phyloP scores from a whole-genome alignment of 164 flowering plant species.

The Chloranthus sessilifolius region DNA sequence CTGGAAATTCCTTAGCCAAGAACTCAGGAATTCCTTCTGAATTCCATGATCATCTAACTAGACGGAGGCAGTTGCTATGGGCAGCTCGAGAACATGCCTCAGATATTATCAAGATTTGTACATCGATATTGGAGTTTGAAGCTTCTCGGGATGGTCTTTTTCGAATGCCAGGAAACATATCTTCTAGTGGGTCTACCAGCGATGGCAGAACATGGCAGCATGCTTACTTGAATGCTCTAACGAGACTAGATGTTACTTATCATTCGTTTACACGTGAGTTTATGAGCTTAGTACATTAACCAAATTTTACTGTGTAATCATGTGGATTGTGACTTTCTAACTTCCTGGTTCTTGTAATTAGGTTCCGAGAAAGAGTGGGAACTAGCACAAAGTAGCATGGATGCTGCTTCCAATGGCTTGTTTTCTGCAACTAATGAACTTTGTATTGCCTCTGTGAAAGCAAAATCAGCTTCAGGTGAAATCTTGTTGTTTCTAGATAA shows the following conservation, averaged over 20 bases:
- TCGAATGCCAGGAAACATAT: slow-evolving; percentile 37
- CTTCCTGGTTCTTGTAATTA: slow-evolving; percentile 16
- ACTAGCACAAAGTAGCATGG: slow-evolving; percentile 73
- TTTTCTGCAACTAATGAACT: slow-evolving; percentile 77
- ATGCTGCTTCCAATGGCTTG: slow-evolving; percentile 69
- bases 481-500: background rate
- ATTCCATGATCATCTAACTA: slow-evolving; percentile 78
- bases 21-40: slow-evolving; percentile 81
- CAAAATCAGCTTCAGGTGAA: slow-evolving; percentile 85
- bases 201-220: slow-evolving; percentile 91
- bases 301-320: background rate
- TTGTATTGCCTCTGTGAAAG: slow-evolving; percentile 58
- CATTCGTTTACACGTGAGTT: slow-evolving; percentile 81
- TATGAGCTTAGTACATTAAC: background rate
- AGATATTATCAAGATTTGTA: slow-evolving; percentile 59
- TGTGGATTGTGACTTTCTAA: slow-evolving; percentile 2
- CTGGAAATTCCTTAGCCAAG: slow-evolving; percentile 43
- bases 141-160: slow-evolving; percentile 85
- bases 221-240: slow-evolving; percentile 57
- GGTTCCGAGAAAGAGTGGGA: slow-evolving; percentile 94
- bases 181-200: slow-evolving; percentile 32
- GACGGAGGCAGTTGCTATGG: slow-evolving; percentile 56
- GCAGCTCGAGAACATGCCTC: slow-evolving; percentile 74
- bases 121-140: slow-evolving; percentile 85
- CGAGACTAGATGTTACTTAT: slow-evolving; percentile 69